A percentile compares a stretch with the other conserved stretches of the same genome.
phyloP scores from a whole-genome alignment of 1,139 yeast species.

The Diutina ranongensis region DNA sequence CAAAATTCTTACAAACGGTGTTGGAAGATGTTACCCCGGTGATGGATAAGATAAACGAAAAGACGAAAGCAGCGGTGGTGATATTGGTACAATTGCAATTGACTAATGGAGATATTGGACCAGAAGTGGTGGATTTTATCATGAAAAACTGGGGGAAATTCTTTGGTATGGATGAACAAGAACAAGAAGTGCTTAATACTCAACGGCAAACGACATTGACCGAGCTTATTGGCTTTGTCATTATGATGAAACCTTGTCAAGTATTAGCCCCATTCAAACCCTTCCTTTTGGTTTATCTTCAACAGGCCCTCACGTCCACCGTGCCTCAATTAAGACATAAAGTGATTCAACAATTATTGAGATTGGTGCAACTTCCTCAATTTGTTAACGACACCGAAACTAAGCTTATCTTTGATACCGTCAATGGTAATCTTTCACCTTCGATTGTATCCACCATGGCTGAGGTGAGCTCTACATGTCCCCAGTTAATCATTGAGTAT shows the following conservation, averaged over 20 bases:
- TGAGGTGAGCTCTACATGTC: neutral
- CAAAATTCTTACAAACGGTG: neutral
- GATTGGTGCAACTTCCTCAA: neutral
- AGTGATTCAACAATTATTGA: constrained; percentile 1
- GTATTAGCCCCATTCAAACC: constrained; percentile 2
- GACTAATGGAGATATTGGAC: neutral
- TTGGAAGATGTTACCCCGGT: neutral
- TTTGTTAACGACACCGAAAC: neutral
- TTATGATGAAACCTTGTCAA: neutral
- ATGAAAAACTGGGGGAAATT: neutral
- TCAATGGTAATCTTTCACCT: neutral
- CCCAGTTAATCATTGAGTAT: constrained; percentile 37
- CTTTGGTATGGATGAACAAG: neutral
- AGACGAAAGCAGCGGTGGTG: neutral
- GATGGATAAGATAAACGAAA: constrained; percentile 1
- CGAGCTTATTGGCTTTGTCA: constrained; percentile 1
- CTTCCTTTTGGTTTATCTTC: neutral
- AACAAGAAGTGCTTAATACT: constrained; percentile 1
- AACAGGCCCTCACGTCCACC: neutral
- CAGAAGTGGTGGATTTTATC: neutral
- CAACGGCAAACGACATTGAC: neutral
- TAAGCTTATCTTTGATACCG: neutral
- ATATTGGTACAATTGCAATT: constrained; percentile 2
- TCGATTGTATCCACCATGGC: neutral
- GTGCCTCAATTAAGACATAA: neutral